Conservation (phyloP, 805 yeast genomes). For the Saccharomycopsis fibuligera region DNA sequence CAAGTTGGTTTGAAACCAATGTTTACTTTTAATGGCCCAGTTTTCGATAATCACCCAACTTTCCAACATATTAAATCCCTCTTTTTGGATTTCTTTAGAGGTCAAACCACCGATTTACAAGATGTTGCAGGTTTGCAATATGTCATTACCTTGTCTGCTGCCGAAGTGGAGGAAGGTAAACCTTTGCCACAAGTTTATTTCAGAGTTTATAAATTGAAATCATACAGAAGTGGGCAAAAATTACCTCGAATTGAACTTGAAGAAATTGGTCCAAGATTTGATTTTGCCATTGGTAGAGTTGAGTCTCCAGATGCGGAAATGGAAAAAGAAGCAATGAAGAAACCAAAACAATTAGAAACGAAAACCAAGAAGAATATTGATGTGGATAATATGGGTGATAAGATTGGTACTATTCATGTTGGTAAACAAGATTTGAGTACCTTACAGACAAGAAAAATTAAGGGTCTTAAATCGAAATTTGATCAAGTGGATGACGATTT, state of each 20-base stretch:
- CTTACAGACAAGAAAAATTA: constrained; percentile 96
- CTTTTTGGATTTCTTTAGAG: constrained; percentile 87
- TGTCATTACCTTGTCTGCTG: constrained; percentile 73
- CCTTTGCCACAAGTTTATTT: constrained; percentile 77
- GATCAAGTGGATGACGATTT: constrained; percentile 56
- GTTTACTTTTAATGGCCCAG: constrained; percentile 89
- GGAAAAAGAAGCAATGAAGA: constrained; percentile 81
- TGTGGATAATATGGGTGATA: constrained; percentile 88
- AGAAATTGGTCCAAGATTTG: constrained; percentile 93
- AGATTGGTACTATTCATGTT: constrained; percentile 92
- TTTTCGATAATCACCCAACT: constrained; percentile 83
- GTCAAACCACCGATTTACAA: constrained; percentile 69
- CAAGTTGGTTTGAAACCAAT: constrained; percentile 88
- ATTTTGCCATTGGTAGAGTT: constrained; percentile 85
- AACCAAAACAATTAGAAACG: constrained; percentile 75
- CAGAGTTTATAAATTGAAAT: constrained; percentile 83
- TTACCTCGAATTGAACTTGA: constrained; percentile 90
- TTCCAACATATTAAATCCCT: constrained; percentile 81
- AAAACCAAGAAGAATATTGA: constrained; percentile 85
- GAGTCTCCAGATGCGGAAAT: constrained; percentile 77
- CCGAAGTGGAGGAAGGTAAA: constrained; percentile 55
- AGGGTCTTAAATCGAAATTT: constrained; percentile 84
- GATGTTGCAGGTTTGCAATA: constrained; percentile 95
- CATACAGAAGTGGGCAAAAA: constrained; percentile 78
- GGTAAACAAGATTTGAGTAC: constrained; percentile 89